These are phyloP conservation scores for Boletus mariae DNA, from an alignment of 1,284 basidiomycete species.

Conservation along the genomic window DNA sequence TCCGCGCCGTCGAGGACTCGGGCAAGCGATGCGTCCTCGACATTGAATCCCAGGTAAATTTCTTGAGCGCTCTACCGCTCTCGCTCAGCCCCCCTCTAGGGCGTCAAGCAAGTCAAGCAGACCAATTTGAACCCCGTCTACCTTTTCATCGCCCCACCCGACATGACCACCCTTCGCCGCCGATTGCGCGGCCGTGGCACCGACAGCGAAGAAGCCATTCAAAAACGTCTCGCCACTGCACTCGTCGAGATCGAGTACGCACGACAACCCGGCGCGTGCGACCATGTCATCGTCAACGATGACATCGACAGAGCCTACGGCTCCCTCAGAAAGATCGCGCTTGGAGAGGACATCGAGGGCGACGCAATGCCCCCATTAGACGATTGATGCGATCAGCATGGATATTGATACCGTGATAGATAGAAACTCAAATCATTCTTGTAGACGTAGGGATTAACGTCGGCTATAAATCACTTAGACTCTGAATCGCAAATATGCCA, in stretches of 20 bases:
- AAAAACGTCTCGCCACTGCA: slow-evolving; percentile 78
- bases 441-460: not conserved
- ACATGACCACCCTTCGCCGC: slow-evolving; percentile 58
- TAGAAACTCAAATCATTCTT: not conserved
- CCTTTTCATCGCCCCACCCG: slow-evolving; percentile 92
- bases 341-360: slow-evolving; percentile 54
- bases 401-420: slow-evolving; percentile 13
- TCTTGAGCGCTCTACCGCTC: not conserved
- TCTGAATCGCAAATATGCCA: slow-evolving; percentile 79
- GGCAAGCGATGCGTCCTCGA: slow-evolving; percentile 88
- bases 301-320: slow-evolving; percentile 82
- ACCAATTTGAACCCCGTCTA: slow-evolving; percentile 82
- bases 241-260: slow-evolving; percentile 87
- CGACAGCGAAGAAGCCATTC: slow-evolving; percentile 73
- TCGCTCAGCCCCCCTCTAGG: slow-evolving; percentile 45
- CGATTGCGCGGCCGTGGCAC: slow-evolving; percentile 84
- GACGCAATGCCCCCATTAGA: slow-evolving; percentile 61
- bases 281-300: slow-evolving; percentile 90
- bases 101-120: slow-evolving; percentile 84
- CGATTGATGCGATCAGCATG: slow-evolving; percentile 36
- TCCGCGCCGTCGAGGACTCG: slow-evolving; percentile 50
- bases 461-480: slow-evolving; percentile 22
- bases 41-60: slow-evolving; percentile 84
- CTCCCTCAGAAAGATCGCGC: slow-evolving; percentile 65
- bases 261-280: slow-evolving; percentile 68